Evolutionary conservation across 2,329 filamentous ascomycete genomes (phyloP).

Genomic region (Phialophora verrucosa): DNA sequence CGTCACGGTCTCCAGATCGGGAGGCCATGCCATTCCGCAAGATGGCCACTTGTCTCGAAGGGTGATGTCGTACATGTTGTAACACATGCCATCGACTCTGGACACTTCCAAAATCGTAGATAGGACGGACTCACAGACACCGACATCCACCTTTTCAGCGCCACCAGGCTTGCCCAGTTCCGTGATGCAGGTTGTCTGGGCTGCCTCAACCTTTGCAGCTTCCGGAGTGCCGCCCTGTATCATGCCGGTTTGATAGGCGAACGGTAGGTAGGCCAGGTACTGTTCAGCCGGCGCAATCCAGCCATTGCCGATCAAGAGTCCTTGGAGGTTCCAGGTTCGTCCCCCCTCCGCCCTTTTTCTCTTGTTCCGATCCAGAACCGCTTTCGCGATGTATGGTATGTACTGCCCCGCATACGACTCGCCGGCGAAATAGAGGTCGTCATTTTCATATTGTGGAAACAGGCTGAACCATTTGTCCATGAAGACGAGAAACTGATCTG

Average conservation of each 20-base stretch:
- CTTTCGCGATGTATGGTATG: slow-evolving; percentile 94
- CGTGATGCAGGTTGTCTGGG: slow-evolving; percentile 71
- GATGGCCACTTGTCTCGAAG: slow-evolving; percentile 78
- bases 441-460: slow-evolving; percentile 88
- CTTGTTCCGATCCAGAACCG: slow-evolving; percentile 85
- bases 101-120: slow-evolving; percentile 73
- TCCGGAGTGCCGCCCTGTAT: slow-evolving; percentile 69
- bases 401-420: slow-evolving; percentile 97
- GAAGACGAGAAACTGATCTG: slow-evolving; percentile 83
- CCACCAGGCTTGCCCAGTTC: slow-evolving; percentile 64
- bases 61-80: slow-evolving; percentile 98
- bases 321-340: slow-evolving; percentile 76
- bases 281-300: slow-evolving; percentile 94
- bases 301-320: slow-evolving; percentile 92
- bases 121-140: slow-evolving; percentile 77
- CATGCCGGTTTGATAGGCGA: slow-evolving; percentile 76
- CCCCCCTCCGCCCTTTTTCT: slow-evolving; percentile 44
- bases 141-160: slow-evolving; percentile 68
- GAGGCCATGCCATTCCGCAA: slow-evolving; percentile 98
- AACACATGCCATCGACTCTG: slow-evolving; percentile 66
- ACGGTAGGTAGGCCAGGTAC: slow-evolving; percentile 84
- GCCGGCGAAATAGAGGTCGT: slow-evolving; percentile 92
- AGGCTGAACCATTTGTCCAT: slow-evolving; percentile 88
- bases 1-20: slow-evolving; percentile 76
- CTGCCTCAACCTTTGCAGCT: slow-evolving; percentile 69